Evolutionary conservation across 2,329 filamentous ascomycete species (phyloP).

Genomic region (Coniochaeta ligniaria): DNA sequence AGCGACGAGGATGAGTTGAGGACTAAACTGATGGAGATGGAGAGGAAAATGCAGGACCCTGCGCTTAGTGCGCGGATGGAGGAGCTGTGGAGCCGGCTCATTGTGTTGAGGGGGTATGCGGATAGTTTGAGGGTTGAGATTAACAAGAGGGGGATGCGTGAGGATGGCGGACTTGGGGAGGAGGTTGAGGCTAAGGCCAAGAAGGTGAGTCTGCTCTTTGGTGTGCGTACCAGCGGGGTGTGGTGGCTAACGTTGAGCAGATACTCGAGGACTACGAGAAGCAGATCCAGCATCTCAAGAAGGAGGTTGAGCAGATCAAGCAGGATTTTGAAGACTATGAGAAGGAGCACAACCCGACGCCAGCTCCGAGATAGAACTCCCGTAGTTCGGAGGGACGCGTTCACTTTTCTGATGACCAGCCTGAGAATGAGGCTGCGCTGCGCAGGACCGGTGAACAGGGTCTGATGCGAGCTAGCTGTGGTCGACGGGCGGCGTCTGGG

Average conservation of each 20-base stretch:
- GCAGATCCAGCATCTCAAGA: constrained; percentile 69
- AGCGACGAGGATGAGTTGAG: constrained; percentile 73
- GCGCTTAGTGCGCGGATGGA: constrained; percentile 69
- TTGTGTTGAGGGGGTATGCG: constrained; percentile 66
- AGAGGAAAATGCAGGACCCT: constrained; percentile 66
- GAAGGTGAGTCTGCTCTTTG: constrained; percentile 48
- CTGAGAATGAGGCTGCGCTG: neutral
- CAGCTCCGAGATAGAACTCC: constrained; percentile 5
- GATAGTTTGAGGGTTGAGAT: constrained; percentile 67
- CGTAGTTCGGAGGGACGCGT: neutral
- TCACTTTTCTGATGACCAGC: neutral
- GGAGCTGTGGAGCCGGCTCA: constrained; percentile 78
- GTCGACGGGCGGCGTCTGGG: neutral
- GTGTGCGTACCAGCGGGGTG: neutral
- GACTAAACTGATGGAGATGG: constrained; percentile 61
- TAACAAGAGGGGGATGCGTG: constrained; percentile 54
- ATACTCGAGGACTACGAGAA: constrained; percentile 77
- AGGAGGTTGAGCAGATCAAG: constrained; percentile 59
- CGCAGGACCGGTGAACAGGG: neutral
- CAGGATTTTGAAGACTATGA: constrained; percentile 51
- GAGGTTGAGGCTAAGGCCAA: constrained; percentile 66
- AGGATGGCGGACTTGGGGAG: constrained; percentile 54
- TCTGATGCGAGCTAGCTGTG: neutral
- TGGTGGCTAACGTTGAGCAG: constrained; percentile 29
- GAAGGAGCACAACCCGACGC: constrained; percentile 35